These are phyloP conservation scores for Gastrolobium villosum DNA, from an alignment of 306 rosid species.

Conservation along the genomic window DNA sequence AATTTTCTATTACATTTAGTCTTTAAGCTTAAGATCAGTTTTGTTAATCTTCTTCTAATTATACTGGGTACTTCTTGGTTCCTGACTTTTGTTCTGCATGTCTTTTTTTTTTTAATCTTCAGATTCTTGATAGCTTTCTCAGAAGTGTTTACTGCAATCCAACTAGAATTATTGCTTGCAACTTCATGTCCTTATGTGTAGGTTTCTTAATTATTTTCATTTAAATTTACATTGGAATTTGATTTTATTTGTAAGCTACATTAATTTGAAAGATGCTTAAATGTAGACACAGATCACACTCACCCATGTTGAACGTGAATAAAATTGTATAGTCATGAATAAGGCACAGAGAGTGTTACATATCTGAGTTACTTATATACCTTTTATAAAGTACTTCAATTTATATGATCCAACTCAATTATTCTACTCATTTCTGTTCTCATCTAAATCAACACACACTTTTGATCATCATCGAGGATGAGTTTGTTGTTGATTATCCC, in stretches of 20 bases:
- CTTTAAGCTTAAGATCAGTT: slow-evolving; percentile 29
- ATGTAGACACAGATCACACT: slow-evolving; percentile 19
- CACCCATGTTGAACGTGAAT: slow-evolving; percentile 23
- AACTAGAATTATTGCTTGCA: slow-evolving; percentile 42
- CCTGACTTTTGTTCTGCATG: slow-evolving; percentile 28
- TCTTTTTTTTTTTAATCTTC: slow-evolving; percentile 28
- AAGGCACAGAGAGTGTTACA: slow-evolving; percentile 3
- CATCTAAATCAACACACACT: slow-evolving; percentile 1
- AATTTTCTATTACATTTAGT: slow-evolving; percentile 12
- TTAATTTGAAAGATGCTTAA: slow-evolving; percentile 35
- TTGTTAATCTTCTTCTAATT: slow-evolving; percentile 32
- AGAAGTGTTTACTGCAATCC: slow-evolving; percentile 38
- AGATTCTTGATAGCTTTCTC: slow-evolving; percentile 40
- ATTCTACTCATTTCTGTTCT: background rate
- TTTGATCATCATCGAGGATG: slow-evolving; percentile 22
- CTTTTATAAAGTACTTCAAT: background rate
- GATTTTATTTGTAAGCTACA: slow-evolving; percentile 19
- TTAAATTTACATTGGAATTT: slow-evolving; percentile 20
- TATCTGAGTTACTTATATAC: slow-evolving; percentile 4
- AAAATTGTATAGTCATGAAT: slow-evolving; percentile 27
- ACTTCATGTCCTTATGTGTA: slow-evolving; percentile 35
- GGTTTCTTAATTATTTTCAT: slow-evolving; percentile 40
- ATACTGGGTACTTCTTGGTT: slow-evolving; percentile 24
- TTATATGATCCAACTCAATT: slow-evolving; percentile 31
- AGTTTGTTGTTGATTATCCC: slow-evolving; percentile 15